Percentiles rank a stretch among this genome's conserved stretches.
Evolutionary conservation across 345 rosid species (phyloP).

Genomic region (Salix dunnii): DNA sequence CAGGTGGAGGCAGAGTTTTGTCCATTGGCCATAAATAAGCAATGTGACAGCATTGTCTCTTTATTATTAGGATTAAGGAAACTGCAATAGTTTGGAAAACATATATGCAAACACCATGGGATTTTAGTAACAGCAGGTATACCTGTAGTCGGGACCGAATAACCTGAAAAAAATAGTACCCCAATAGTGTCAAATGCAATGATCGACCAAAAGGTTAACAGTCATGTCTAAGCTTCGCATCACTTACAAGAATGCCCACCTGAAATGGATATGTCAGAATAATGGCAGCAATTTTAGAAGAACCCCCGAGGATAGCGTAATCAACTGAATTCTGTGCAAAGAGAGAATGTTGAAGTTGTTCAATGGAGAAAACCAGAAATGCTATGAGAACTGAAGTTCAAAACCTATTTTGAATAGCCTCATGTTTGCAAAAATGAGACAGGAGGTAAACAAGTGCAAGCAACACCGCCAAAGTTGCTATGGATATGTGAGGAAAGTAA

Average conservation of each 20-base stretch:
- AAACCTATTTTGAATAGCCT: not conserved
- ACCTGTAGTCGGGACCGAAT: slow-evolving; percentile 91
- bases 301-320: slow-evolving; percentile 83
- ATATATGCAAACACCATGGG: not conserved
- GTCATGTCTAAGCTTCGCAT: not conserved
- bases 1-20: not conserved
- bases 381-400: not conserved
- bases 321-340: slow-evolving; percentile 66
- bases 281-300: slow-evolving; percentile 86
- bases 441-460: not conserved
- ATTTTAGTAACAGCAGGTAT: slow-evolving; percentile 9
- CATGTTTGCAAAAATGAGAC: not conserved
- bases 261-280: slow-evolving; percentile 87
- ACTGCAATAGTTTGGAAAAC: not conserved
- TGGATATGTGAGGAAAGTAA: not conserved
- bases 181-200: slow-evolving; percentile 12
- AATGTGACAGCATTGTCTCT: slow-evolving; percentile 3
- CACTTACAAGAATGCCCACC: slow-evolving; percentile 30
- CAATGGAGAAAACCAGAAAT: not conserved
- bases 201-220: slow-evolving; percentile 6
- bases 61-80: not conserved
- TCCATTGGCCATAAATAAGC: not conserved
- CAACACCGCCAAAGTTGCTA: not conserved
- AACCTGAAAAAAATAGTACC: slow-evolving; percentile 44
- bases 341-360: slow-evolving; percentile 4